A percentile compares a stretch with the other conserved stretches of the same genome.
phyloP scores from a whole-genome alignment of 192 early-diverging fungal species.

The Backusella parvicylindrica region DNA sequence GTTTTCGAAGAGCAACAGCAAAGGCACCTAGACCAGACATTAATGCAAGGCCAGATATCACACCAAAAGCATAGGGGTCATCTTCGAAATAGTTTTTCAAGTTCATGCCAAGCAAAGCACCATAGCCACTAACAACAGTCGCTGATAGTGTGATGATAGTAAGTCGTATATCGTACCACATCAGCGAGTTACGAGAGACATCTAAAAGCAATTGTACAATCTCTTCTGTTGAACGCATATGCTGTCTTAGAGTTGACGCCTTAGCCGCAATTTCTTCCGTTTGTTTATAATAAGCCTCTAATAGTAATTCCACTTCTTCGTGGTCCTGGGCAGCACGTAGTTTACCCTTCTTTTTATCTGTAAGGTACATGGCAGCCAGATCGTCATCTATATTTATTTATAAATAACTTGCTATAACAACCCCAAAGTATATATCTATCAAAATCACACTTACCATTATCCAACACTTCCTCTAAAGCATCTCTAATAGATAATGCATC shows the following conservation, averaged over 20 bases:
- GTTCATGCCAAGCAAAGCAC: conserved; percentile 91
- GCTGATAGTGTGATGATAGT: conserved; percentile 78
- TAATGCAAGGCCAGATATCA: conserved; percentile 51
- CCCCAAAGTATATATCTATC: no score
- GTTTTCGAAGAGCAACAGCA: conserved; percentile 10
- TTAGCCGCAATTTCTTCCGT: conserved; percentile 81
- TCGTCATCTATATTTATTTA: conserved; percentile 69
- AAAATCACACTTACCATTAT: conserved; percentile 46
- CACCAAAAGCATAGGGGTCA: conserved; percentile 63
- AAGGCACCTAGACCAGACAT: conserved; percentile 22
- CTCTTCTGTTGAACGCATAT: conserved; percentile 78
- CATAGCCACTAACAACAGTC: conserved; percentile 45
- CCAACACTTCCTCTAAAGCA: conserved; percentile 76
- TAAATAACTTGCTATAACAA: no score
- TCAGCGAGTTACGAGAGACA: conserved; percentile 78
- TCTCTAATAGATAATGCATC: conserved; percentile 73
- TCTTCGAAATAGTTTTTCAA: conserved; percentile 70
- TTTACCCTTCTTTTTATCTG: conserved; percentile 65
- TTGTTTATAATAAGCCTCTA: conserved; percentile 88
- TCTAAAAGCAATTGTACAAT: conserved; percentile 84
- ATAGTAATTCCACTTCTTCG: conserved; percentile 85
- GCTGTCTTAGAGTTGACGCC: conserved; percentile 59
- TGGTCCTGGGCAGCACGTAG: conserved; percentile 64
- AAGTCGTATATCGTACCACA: conserved; percentile 80
- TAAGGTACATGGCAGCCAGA: conserved; percentile 85